These are phyloP conservation scores for Penicillium parvum DNA, from an alignment of 495 filamentous ascomycete species.

Conservation along the genomic window DNA sequence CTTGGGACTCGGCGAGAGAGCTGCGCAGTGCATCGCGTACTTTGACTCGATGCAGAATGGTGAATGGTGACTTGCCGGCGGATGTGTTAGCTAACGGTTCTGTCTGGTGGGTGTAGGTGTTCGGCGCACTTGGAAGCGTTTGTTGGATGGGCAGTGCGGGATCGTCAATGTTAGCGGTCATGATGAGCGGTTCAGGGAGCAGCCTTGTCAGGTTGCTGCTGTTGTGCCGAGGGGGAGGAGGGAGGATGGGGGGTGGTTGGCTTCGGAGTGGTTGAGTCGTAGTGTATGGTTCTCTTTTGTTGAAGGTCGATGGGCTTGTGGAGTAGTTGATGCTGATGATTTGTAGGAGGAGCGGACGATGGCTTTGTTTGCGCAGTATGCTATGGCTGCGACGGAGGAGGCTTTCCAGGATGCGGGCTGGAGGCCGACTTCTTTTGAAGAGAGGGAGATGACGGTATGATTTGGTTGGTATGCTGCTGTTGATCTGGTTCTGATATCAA, in stretches of 20 bases:
- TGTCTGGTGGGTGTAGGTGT: slow-evolving; percentile 47
- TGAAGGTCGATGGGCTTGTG: not conserved
- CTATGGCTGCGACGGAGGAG: slow-evolving; percentile 80
- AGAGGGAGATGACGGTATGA: slow-evolving; percentile 64
- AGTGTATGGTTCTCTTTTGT: slow-evolving; percentile 35
- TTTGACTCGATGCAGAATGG: slow-evolving; percentile 1
- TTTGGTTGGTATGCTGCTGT: not conserved
- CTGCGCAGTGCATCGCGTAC: not conserved
- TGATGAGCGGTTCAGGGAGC: slow-evolving; percentile 55
- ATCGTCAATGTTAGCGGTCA: slow-evolving; percentile 63
- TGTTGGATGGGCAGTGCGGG: slow-evolving; percentile 75
- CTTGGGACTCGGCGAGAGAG: not conserved
- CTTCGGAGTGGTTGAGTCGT: slow-evolving; percentile 69
- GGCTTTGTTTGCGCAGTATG: slow-evolving; percentile 91
- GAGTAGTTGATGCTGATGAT: slow-evolving; percentile 1
- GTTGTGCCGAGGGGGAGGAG: slow-evolving; percentile 62
- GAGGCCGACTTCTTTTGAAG: slow-evolving; percentile 56
- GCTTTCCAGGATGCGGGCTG: slow-evolving; percentile 81
- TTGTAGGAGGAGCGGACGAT: slow-evolving; percentile 71
- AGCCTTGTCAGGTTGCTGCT: slow-evolving; percentile 82
- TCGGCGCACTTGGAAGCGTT: slow-evolving; percentile 71
- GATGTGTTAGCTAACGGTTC: not conserved
- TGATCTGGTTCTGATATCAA: slow-evolving; percentile 2
- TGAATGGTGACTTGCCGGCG: not conserved
- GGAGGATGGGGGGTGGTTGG: slow-evolving; percentile 61